These are phyloP conservation scores for Carallia brachiata DNA, from an alignment of 345 rosid genomes.

Conservation along the genomic window DNA sequence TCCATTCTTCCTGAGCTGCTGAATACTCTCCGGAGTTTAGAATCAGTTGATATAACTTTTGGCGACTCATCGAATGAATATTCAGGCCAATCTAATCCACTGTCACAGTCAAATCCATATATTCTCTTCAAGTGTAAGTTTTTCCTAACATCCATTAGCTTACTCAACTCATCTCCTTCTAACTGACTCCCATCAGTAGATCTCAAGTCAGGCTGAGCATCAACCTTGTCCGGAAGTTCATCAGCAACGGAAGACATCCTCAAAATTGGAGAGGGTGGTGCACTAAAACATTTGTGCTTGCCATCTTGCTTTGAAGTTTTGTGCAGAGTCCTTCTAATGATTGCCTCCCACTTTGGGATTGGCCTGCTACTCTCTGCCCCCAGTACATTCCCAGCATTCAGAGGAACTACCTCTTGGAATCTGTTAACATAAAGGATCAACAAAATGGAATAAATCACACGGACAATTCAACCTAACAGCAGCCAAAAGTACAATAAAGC, in stretches of 20 bases:
- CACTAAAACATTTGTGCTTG: conserved; percentile 67
- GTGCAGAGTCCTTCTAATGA: conserved; percentile 85
- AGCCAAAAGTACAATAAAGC: neutral
- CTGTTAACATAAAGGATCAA: conserved; percentile 29
- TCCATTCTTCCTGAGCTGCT: conserved; percentile 76
- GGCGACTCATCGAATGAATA: conserved; percentile 66
- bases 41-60: conserved; percentile 48
- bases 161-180: conserved; percentile 23
- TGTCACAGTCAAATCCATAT: conserved; percentile 37
- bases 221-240: conserved; percentile 53
- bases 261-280: conserved; percentile 82
- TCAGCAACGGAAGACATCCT: conserved; percentile 72
- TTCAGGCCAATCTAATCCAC: conserved; percentile 83
- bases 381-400: conserved; percentile 90
- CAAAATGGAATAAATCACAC: neutral
- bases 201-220: conserved; percentile 36
- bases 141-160: conserved; percentile 31
- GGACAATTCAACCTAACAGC: neutral
- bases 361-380: conserved; percentile 93
- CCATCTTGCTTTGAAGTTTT: conserved; percentile 50
- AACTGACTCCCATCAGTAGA: conserved; percentile 22
- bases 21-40: conserved; percentile 62
- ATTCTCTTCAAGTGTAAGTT: conserved; percentile 41
- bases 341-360: conserved; percentile 85
- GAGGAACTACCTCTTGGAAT: conserved; percentile 94